Evolutionary conservation across 495 filamentous ascomycete species (phyloP), one percentile per base, ranked within the genome.

Genomic region (Patellaria atrata): DNA sequence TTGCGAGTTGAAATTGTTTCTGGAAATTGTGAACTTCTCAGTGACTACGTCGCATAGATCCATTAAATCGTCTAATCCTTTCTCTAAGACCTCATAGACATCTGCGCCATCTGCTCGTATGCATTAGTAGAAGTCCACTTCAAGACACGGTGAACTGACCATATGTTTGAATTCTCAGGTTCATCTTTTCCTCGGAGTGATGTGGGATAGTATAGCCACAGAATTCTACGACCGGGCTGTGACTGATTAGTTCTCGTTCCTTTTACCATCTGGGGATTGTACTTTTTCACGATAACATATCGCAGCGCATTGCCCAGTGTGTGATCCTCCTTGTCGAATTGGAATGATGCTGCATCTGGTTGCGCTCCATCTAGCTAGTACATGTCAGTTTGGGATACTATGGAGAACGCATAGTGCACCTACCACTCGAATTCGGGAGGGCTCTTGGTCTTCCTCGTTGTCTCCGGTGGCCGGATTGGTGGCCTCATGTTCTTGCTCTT

Each of bases 231-330:
- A 82, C 71, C 22, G 89, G 89, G 54, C 87, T 92, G 17, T 14
- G 0, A 12, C 20, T 21, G 23, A 13, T 44, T 18, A 39, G 30
- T 29, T 14, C 27, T 16, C 20, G 28, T 10, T 14, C n/a, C 3
- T 9, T 22, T 23, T 13, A 23, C 31, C 7, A 30, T 14, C 6
- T 16, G 25, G 7, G 3, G 22, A 17, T 56, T 68, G 37, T 61
- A 94, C 89, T 97, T 97, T 62, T 93, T 94, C 85, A 94, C 94
- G 47, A 96, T 94, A 41, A 93, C 77, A 53, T 79, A 94, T 43
- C 89, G 68, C 40, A 97, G 63, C 4, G 87, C 82, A 58, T 97
- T 97, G 3, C 91, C 89, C 39, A 97, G 62, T 0, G 89, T 97
- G 53, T 97, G 89, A 14, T 89, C 87, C 56, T 97, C 89, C 17